Evolutionary conservation across 2,329 filamentous ascomycete genomes (phyloP), one percentile per base, ranked within the genome.

Genomic region (Incumbomyces delicatus): DNA sequence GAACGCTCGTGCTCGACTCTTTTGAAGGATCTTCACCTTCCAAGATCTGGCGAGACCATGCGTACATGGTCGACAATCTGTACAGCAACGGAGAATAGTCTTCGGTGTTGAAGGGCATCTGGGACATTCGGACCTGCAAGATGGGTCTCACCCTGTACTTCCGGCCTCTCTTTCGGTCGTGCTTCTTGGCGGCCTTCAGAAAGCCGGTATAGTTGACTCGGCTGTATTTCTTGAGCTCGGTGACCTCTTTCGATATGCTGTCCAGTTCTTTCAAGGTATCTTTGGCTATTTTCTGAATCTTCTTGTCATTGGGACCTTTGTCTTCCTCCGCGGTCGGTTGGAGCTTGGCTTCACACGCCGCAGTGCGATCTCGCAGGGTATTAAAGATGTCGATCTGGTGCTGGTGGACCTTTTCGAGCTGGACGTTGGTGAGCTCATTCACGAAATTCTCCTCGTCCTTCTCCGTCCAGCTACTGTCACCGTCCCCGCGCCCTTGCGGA

Each of bases 141-240:
- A 96, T 81, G 22, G 92, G 89, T 18, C 87, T 81, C 56, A 96
- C 85, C 63, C 83, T 87, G 72, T 96, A 96, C 44, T 81, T 77
- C 55, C 81, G 76, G 47, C 89, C 89, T 55, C 90, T 78, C 70
- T 90, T 94, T 56, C 92, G 85, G 67, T 98, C 92, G 68, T 98
- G 92, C 71, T 98, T 98, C 80, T 98, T 98, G 47, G 88, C 88
- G 40, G 94, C 94, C 74, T 98, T 98, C 62, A 95, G 77, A 67
- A 96, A 95, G 40, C 88, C 92, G 5, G 92, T 95, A 67, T 95
- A 98, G 70, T 98, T 98, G 70, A 95, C 83, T 54, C 83, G 85
- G 66, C 87, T 92, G 69, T 92, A 98, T 65, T 87, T 92, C 68
- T 95, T 92, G 57, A 98, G 76, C 71, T 94, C 86, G 63, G 84